Base-by-base conservation (phyloP, 1,284 basidiomycete species). In the Cutaneotrichosporon mucoides region DNA sequence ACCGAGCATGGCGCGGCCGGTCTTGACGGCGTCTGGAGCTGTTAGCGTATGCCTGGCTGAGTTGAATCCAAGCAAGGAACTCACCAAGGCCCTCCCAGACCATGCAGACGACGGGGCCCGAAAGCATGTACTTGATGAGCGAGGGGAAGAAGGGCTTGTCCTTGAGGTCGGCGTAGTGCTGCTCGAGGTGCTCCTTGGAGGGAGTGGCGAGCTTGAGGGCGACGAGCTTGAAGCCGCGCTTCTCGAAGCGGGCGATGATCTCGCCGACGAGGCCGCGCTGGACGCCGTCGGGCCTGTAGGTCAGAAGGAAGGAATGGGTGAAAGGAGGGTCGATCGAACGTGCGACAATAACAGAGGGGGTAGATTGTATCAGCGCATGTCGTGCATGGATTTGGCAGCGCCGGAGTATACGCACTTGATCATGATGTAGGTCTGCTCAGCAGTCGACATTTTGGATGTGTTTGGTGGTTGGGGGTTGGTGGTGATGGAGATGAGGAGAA, bases 41-140 rank as follows among this genome's bases (percentile, higher is more conserved):
- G 37, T 38, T 38, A 38, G 37, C 37, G n/a, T n/a, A n/a, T n/a
- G n/a, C n/a, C n/a, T n/a, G n/a, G n/a, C n/a, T n/a, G n/a, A n/a
- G n/a, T n/a, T n/a, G n/a, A n/a, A n/a, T n/a, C n/a, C n/a, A n/a
- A n/a, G n/a, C n/a, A n/a, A n/a, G n/a, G n/a, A n/a, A 40, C 38
- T 40, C 38, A 40, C 38, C 92, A 73, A 94, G 87, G 71, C 95
- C 95, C 82, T 97, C 85, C 86, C 92, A 97, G 73, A 95, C 95
- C 87, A 97, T 96, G 74, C 85, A 90, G 73, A 96, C 88, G 70
- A 99, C 95, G 70, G 95, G 95, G 66, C 95, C 95, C 65, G 90
- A 86, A 59, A 86, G 84, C 94, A 97, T 81, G 85, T 96, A 96
- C 77, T 86, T 87, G 84, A 95, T 88, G 72, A 97, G 80, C 67